phyloP scores from a whole-genome alignment of 106 monocot genomes.

The Allium cepa region DNA sequence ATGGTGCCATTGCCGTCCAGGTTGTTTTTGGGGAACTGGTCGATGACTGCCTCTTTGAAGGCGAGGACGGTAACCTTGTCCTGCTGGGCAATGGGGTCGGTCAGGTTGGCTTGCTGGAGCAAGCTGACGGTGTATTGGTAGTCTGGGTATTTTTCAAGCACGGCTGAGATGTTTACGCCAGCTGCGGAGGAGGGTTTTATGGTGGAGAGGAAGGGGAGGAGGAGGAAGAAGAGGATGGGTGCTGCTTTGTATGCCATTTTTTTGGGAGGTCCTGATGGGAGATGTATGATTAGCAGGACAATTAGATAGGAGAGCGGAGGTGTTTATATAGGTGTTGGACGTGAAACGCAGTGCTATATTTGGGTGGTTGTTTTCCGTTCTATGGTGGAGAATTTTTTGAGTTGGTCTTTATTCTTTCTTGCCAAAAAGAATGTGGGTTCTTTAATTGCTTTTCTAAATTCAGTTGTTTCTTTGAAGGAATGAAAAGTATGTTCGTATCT shows the following conservation, averaged over 20 bases:
- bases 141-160: conserved; percentile 22
- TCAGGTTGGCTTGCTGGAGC: conserved; percentile 31
- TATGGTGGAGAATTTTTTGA: too few species aligned
- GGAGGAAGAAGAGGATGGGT: conserved; percentile 9
- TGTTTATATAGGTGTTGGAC: too few species aligned
- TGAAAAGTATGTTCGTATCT: too few species aligned
- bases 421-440: too few species aligned
- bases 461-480: too few species aligned
- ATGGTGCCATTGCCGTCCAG: conserved; percentile 14
- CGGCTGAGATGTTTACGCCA: conserved; percentile 37
- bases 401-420: too few species aligned
- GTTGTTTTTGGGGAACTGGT: conserved; percentile 8
- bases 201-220: conserved; percentile 1
- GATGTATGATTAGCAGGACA: too few species aligned
- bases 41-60: conserved; percentile 16
- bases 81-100: conserved; percentile 31
- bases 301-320: too few species aligned
- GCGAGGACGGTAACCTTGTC: conserved; percentile 45
- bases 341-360: too few species aligned
- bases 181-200: not conserved
- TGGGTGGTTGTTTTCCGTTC: too few species aligned
- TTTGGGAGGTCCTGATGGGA: not conserved
- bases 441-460: too few species aligned
- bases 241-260: conserved; percentile 12
- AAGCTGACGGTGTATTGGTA: conserved; percentile 26